phyloP scores from a whole-genome alignment of 106 monocot species.

The Hemerocallis citrina region DNA sequence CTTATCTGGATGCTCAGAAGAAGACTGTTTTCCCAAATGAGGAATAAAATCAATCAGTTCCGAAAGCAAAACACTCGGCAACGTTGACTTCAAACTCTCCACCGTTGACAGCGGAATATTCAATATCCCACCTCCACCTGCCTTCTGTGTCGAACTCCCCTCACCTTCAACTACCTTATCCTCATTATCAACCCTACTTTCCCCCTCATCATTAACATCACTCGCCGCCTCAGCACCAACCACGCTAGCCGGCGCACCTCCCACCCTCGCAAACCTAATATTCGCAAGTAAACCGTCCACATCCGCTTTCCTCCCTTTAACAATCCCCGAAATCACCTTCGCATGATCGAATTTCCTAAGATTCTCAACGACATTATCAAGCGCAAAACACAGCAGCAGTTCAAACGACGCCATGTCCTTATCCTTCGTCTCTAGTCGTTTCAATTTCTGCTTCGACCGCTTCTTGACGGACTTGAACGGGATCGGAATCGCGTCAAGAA shows the following conservation, averaged over 20 bases:
- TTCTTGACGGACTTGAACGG: constrained; percentile 46
- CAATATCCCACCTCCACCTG: constrained; percentile 37
- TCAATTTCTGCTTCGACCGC: constrained; percentile 16
- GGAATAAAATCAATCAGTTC: constrained; percentile 55
- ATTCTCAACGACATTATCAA: constrained; percentile 31
- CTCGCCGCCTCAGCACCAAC: constrained; percentile 13
- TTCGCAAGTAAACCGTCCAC: constrained; percentile 44
- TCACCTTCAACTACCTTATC: constrained; percentile 31
- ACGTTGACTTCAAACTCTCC: constrained; percentile 48
- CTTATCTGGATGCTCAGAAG: constrained; percentile 65
- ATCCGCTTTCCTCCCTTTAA: constrained; percentile 33
- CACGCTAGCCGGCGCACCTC: constrained; percentile 30
- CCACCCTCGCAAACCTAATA: constrained; percentile 54
- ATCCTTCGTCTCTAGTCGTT: constrained; percentile 1
- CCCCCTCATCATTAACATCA: constrained; percentile 20
- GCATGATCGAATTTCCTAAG: constrained; percentile 26
- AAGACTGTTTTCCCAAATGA: constrained; percentile 34
- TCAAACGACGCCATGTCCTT: constrained; percentile 19
- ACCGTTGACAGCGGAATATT: constrained; percentile 76
- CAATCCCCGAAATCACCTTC: constrained; percentile 25
- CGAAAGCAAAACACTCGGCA: constrained; percentile 46
- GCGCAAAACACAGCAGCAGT: constrained; percentile 24
- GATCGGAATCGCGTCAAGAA: constrained; percentile 37
- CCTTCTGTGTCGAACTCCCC: constrained; percentile 22
- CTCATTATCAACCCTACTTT: constrained; percentile 10